Base-by-base conservation (phyloP, 2,329 filamentous ascomycete species). In the Davidsoniella australis region DNA sequence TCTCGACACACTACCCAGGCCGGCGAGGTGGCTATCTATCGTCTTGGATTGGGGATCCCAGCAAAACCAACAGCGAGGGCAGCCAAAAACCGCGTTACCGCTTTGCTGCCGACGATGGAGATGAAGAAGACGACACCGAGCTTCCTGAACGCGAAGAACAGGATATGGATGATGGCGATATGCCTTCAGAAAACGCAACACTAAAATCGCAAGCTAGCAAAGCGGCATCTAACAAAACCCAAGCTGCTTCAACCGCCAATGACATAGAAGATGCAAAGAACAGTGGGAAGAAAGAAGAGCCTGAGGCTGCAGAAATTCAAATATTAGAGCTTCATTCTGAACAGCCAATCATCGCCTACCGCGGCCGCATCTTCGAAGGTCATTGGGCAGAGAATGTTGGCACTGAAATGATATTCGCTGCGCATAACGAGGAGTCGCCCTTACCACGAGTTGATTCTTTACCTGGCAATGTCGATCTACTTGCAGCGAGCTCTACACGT, bases 361-460 rank as follows among this genome's bases (percentile, higher is more conserved):
- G 81, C 51, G 83, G 82, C 26, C 76, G 80, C 54, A 68, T 93
- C 18, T 91, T 88, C 60, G 78, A 77, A 55, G 89, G 86, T 55
- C 67, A 76, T 42, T 96, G 89, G 89, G 75, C 77, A 9, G 78
- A 84, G 54, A 82, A 86, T 53, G 75, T 94, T 41, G 89, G 89
- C 36, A 94, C 87, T 0, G 85, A 93, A 56, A 67, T 88, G 55
- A 74, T 94, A 40, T 81, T 95, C 57, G 72, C 71, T 1, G 64
- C 64, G 14, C 72, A 69, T 47, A 29, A 42, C 18, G 41, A 41
- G n/a, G 20, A 26, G 12, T 10, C 23, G 12, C 47, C 36, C 5
- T 61, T 72, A 2, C 71, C 72, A 3, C 62, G 63, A 7, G 60
- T 74, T 38, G 72, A 70, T n/a, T 65, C 68, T 20, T 69, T 75